Base-by-base conservation (phyloP, 257 asterid species). In the Fraxinus anomala region DNA sequence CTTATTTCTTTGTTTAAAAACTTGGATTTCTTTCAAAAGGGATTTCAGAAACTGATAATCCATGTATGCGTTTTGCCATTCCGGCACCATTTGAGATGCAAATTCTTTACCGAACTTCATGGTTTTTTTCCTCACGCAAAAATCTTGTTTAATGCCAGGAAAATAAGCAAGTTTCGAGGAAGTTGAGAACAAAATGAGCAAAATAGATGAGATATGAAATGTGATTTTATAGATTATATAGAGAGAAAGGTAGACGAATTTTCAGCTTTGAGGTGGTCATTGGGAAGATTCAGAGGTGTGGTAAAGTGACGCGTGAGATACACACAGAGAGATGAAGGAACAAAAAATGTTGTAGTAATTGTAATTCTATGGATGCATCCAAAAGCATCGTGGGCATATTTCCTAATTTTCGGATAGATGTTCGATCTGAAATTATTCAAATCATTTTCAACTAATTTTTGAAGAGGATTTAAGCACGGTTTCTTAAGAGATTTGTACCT, bases 31-130 rank as follows among this genome's bases (percentile, higher is more conserved):
- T 75, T 84, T 82, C 0, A 88, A 13, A 0, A 77, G 70, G 36
- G 77, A 14, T 82, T 88, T 86, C 72, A 86, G 26, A 73, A 56
- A 79, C 0, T 51, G 44, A 34, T 89, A 89, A 23, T 87, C 84
- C 83, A 87, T 81, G 81, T 87, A 89, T 0, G 89, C 90, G 51
- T 87, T 85, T 8, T 86, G 84, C 93, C 91, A 89, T 79, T 87
- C 90, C 0, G 86, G 90, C 74, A 89, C 91, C 89, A 81, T 84
- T 74, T 87, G 83, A 8, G 86, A 67, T 3, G 80, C 80, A 68
- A 87, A 87, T 77, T 87, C 80, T 82, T 85, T 89, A 0, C 88
- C 86, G 36, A 89, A 89, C 78, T 89, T 89, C 91, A 87, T 88
- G 13, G 14, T 81, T 44, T 39, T 14, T 56, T 28, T 19, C 59